Conservation (phyloP, 2,329 filamentous ascomycete species). For the Neobulgaria alba region DNA sequence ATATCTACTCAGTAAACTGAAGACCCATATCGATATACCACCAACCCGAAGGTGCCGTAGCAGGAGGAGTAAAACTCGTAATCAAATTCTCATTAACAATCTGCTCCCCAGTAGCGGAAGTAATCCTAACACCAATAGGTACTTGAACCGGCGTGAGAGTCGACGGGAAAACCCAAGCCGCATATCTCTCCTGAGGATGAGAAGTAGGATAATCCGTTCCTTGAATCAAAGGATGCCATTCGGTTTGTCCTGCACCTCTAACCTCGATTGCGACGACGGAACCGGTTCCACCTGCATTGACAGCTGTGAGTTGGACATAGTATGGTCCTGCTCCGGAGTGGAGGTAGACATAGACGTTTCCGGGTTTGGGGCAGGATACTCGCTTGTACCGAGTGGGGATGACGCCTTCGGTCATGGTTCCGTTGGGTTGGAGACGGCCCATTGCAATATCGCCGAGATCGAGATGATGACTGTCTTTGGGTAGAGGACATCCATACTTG, state of each 20-base stretch:
- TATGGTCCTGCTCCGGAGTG: constrained; percentile 8
- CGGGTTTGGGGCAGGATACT: constrained; percentile 6
- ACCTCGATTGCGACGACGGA: constrained; percentile 8
- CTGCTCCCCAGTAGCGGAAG: constrained; percentile 7
- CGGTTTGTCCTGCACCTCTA: constrained; percentile 1
- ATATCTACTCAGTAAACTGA: constrained; percentile 5
- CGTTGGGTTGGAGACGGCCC: constrained; percentile 9
- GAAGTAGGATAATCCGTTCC: constrained; percentile 7
- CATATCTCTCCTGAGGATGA: constrained; percentile 11
- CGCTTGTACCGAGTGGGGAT: constrained; percentile 11
- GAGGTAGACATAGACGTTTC: constrained; percentile 11
- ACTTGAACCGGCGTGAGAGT: constrained; percentile 5
- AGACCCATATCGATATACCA: constrained; percentile 11
- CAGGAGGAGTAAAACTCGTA: constrained; percentile 6
- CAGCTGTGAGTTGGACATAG: constrained; percentile 7
- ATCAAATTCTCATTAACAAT: constrained; percentile 9
- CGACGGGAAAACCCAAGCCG: constrained; percentile 8
- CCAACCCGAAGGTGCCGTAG: constrained; percentile 4
- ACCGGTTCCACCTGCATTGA: constrained; percentile 7
- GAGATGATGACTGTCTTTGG: constrained; percentile 7
- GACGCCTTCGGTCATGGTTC: constrained; percentile 6
- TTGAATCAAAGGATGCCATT: constrained; percentile 7
- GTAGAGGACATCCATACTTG: constrained; percentile 10
- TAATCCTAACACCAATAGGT: constrained; percentile 7
- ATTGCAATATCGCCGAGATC: constrained; percentile 13